These are phyloP conservation scores for Lophium mytilinum DNA, from an alignment of 495 filamentous ascomycete genomes.

Conservation along the genomic window DNA sequence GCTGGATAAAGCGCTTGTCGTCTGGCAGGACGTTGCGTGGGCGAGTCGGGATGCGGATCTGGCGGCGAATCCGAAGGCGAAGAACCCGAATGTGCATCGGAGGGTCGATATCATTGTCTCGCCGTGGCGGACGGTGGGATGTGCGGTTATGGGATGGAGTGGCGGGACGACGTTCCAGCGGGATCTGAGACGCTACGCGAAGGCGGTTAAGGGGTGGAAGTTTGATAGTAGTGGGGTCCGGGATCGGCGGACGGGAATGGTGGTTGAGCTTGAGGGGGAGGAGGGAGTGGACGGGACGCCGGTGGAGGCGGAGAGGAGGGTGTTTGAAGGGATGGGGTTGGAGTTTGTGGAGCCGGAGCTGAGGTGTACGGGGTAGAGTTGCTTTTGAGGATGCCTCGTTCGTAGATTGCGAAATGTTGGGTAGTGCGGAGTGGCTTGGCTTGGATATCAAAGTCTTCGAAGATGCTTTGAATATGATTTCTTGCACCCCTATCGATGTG, in stretches of 20 bases:
- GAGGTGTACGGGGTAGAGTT: slow-evolving; percentile 62
- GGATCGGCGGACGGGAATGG: slow-evolving; percentile 52
- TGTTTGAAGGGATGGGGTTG: slow-evolving; percentile 73
- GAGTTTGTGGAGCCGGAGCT: slow-evolving; percentile 64
- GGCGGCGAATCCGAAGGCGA: slow-evolving; percentile 30
- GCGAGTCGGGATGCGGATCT: slow-evolving; percentile 32
- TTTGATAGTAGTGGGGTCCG: slow-evolving; percentile 88
- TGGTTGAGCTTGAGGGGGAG: slow-evolving; percentile 54
- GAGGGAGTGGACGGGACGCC: slow-evolving; percentile 41
- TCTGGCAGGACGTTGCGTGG: slow-evolving; percentile 80
- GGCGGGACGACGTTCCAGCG: slow-evolving; percentile 84
- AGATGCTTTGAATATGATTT: too few species aligned
- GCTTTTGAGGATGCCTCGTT: too few species aligned
- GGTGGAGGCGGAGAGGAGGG: slow-evolving; percentile 64
- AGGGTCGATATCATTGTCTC: slow-evolving; percentile 90
- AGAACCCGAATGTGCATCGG: slow-evolving; percentile 69
- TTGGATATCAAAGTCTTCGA: too few species aligned
- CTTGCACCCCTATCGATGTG: too few species aligned
- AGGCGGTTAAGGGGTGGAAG: slow-evolving; percentile 63
- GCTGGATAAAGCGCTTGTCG: slow-evolving; percentile 83
- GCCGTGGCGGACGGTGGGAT: slow-evolving; percentile 81
- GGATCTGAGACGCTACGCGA: slow-evolving; percentile 74
- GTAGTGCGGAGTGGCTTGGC: too few species aligned
- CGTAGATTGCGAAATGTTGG: too few species aligned
- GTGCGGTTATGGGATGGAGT: slow-evolving; percentile 81